Evolutionary conservation across 2,329 filamentous ascomycete species (phyloP), one percentile per base, ranked within the genome.

Genomic region (Whalleya microplaca): DNA sequence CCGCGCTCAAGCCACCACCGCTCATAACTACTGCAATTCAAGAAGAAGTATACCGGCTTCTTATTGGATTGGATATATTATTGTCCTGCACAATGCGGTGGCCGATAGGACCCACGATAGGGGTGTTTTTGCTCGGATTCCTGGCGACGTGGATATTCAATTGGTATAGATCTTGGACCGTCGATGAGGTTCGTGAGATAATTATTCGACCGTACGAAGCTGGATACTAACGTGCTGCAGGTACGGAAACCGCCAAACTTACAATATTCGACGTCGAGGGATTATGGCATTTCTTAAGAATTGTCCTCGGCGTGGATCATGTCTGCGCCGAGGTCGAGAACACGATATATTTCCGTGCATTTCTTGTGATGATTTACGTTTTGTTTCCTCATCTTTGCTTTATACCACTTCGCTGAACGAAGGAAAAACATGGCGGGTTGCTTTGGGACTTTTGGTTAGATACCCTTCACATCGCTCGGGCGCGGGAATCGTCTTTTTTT

Each of bases 111-210:
- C n/a, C n/a, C n/a, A n/a, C n/a, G n/a, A n/a, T n/a, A 16, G 41
- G 50, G 16, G 44, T 63, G 2, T 41, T 58, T 8, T 45, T 61
- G 19, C n/a, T 66, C 47, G 66, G 59, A 37, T 56, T 62, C 37
- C 9, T 64, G 10, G 43, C 44, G n/a, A 65, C 59, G 21, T 65
- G 66, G 65, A 42, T 53, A 37, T 21, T 61, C 2, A 62, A 58
- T 21, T 47, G 45, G 21, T 23, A 40, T n/a, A 48, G 2, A 40
- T 19, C 55, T 10, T 44, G 42, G 37, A 21, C 16, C 19, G 21
- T 18, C 12, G 41, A 53, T 19, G 50, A 53, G 47, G 60, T 60
- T 32, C 40, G 57, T 52, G 14, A 40, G 47, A 21, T 7, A 18
- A 41, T 40, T 21, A 42, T 32, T 27, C 19, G 40, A 10, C 21